Evolutionary conservation across 2,329 filamentous ascomycete species (phyloP).

Genomic region (Talaromyces pinophilus): DNA sequence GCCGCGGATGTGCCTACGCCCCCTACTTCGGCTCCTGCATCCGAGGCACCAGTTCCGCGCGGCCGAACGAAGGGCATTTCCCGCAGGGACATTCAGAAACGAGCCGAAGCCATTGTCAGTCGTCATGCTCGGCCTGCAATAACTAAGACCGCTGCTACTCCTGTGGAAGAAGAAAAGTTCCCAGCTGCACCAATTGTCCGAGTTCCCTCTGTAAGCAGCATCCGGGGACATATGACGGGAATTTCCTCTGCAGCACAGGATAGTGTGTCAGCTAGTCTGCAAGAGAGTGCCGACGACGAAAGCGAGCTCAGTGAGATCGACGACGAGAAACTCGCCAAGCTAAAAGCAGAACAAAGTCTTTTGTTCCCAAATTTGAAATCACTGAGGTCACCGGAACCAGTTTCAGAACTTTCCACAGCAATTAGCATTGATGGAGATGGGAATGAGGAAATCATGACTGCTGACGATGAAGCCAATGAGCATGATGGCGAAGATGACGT

Average conservation of each 20-base stretch:
- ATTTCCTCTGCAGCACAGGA: slow-evolving; percentile 36
- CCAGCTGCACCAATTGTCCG: slow-evolving; percentile 26
- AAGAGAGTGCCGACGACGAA: slow-evolving; percentile 68
- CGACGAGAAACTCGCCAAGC: slow-evolving; percentile 36
- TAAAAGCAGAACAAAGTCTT: slow-evolving; percentile 29
- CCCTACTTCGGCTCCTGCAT: slow-evolving; percentile 34
- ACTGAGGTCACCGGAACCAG: slow-evolving; percentile 29
- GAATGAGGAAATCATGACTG: slow-evolving; percentile 26
- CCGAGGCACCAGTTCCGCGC: slow-evolving; percentile 37
- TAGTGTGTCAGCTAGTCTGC: slow-evolving; percentile 61
- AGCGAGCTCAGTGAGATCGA: slow-evolving; percentile 67
- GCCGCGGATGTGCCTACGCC: slow-evolving; percentile 35
- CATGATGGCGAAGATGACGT: slow-evolving; percentile 16
- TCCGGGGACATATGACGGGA: slow-evolving; percentile 21
- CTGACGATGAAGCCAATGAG: slow-evolving; percentile 22
- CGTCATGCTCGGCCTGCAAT: slow-evolving; percentile 37
- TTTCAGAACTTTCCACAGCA: slow-evolving; percentile 31
- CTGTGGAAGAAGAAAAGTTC: slow-evolving; percentile 33
- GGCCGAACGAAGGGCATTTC: slow-evolving; percentile 60
- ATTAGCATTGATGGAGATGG: slow-evolving; percentile 29
- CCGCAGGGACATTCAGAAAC: slow-evolving; percentile 59
- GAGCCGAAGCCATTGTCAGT: slow-evolving; percentile 58
- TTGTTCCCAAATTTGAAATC: slow-evolving; percentile 32
- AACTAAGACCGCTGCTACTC: slow-evolving; percentile 28
- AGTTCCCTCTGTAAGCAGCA: slow-evolving; percentile 24